These are phyloP conservation scores for Amphicarpaea edgeworthii DNA, from an alignment of 306 rosid species.

Conservation along the genomic window DNA sequence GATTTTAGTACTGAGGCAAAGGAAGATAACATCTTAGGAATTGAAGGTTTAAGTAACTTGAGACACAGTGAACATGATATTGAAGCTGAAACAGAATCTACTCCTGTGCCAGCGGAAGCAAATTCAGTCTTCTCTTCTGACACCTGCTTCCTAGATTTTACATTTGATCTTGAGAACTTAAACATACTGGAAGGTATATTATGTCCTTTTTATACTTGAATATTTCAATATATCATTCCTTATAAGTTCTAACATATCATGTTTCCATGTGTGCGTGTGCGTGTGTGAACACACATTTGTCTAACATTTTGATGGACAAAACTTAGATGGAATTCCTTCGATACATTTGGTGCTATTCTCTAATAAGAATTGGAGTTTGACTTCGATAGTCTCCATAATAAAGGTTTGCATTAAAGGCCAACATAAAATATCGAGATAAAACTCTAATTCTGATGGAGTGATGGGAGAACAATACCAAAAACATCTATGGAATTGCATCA, in stretches of 20 bases:
- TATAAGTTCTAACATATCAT: slow-evolving; percentile 7
- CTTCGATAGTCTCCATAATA: no score
- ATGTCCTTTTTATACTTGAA: slow-evolving; percentile 10
- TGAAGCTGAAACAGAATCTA: slow-evolving; percentile 39
- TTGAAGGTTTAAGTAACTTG: slow-evolving; percentile 46
- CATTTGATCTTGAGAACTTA: slow-evolving; percentile 46
- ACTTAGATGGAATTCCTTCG: not conserved
- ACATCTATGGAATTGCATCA: not conserved
- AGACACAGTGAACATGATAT: slow-evolving; percentile 31
- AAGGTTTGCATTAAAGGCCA: no score
- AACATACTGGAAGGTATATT: slow-evolving; percentile 49
- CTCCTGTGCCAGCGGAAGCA: slow-evolving; percentile 32
- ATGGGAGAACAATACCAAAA: not conserved
- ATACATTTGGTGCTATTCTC: not conserved
- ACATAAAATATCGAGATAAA: not conserved
- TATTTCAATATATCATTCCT: not conserved
- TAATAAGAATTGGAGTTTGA: not conserved
- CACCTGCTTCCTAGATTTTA: slow-evolving; percentile 55
- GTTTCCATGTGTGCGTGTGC: not conserved
- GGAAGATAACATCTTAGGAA: slow-evolving; percentile 12
- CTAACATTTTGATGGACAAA: not conserved
- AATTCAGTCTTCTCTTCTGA: slow-evolving; percentile 51
- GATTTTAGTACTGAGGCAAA: slow-evolving; percentile 40
- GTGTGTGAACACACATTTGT: not conserved
- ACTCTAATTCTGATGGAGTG: not conserved